phyloP scores from a whole-genome alignment of 1,284 basidiomycete genomes.

The Cryptococcus sp. region DNA sequence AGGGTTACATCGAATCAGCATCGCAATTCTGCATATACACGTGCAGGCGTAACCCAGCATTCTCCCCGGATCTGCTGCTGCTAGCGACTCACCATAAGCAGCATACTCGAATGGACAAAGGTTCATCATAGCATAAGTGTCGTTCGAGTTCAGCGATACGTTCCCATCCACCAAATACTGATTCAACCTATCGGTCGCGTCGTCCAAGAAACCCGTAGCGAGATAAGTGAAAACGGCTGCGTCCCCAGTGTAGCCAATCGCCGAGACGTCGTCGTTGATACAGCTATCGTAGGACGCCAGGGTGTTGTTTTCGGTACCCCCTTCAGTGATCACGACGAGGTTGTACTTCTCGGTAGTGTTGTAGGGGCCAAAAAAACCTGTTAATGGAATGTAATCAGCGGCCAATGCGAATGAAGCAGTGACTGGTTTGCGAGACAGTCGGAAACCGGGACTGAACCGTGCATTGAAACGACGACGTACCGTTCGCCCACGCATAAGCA shows the following conservation, averaged over 20 bases:
- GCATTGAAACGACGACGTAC: neutral
- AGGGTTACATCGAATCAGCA: neutral
- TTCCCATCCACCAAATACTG: conserved; percentile 23
- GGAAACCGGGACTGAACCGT: neutral
- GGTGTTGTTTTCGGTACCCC: conserved; percentile 20
- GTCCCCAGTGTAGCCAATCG: conserved; percentile 14
- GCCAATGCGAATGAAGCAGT: neutral
- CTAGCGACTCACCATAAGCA: conserved; percentile 1
- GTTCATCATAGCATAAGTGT: conserved; percentile 36
- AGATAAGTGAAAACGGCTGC: conserved; percentile 17
- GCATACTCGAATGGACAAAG: conserved; percentile 32
- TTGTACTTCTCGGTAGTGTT: conserved; percentile 11
- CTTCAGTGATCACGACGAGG: conserved; percentile 12
- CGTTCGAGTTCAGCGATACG: conserved; percentile 22
- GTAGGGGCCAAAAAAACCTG: conserved; percentile 12
- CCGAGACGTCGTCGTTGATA: conserved; percentile 15
- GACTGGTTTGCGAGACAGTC: no score
- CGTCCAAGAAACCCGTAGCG: conserved; percentile 27
- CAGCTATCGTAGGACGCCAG: conserved; percentile 19
- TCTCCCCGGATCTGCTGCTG: neutral
- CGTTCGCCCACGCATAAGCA: conserved; percentile 12
- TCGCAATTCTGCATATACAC: neutral
- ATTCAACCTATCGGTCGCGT: conserved; percentile 30
- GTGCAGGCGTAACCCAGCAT: no score
- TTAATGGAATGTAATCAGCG: neutral